A percentile compares a stretch with the other conserved stretches of the same genome.
Conservation (phyloP, 768 basidiomycete genomes). For the Suillus weaverae region DNA sequence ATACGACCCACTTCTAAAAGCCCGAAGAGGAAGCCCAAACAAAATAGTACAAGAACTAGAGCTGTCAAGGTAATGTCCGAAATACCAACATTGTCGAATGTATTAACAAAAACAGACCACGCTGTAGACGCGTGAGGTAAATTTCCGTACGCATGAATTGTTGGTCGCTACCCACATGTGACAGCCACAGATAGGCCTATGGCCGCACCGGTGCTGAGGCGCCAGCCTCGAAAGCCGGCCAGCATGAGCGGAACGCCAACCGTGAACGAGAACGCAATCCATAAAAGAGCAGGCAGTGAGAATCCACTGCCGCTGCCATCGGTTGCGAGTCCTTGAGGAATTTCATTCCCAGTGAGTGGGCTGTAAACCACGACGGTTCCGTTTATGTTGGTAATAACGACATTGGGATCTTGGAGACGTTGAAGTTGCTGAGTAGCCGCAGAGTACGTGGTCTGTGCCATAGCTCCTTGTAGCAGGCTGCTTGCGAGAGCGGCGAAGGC, state of each 20-base stretch:
- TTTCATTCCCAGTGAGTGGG: slow-evolving; percentile 38
- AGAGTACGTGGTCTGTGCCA: neutral
- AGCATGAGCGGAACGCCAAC: slow-evolving; percentile 55
- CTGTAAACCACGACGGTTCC: slow-evolving; percentile 48
- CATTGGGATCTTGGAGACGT: slow-evolving; percentile 31
- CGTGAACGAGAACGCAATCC: slow-evolving; percentile 54
- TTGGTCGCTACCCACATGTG: slow-evolving; percentile 36
- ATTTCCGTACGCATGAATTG: neutral
- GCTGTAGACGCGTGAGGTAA: slow-evolving; percentile 33
- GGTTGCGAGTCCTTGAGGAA: slow-evolving; percentile 55
- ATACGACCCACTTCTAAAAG: slow-evolving; percentile 50
- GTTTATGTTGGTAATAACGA: slow-evolving; percentile 21
- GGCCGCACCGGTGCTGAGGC: slow-evolving; percentile 54
- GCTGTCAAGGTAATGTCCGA: slow-evolving; percentile 52
- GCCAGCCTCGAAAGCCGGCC: slow-evolving; percentile 57
- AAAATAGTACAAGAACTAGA: slow-evolving; percentile 50
- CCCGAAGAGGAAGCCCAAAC: slow-evolving; percentile 52
- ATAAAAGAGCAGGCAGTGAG: slow-evolving; percentile 50
- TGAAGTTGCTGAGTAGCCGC: slow-evolving; percentile 14
- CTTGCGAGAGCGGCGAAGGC: neutral
- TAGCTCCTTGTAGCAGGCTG: slow-evolving; percentile 1
- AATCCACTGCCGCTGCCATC: slow-evolving; percentile 59
- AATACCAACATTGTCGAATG: slow-evolving; percentile 46
- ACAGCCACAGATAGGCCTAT: slow-evolving; percentile 52
- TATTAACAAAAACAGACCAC: slow-evolving; percentile 65